A percentile compares a stretch with the other conserved stretches of the same genome.
phyloP scores from a whole-genome alignment of 2,329 filamentous ascomycete genomes.

The Fusarium secorum region DNA sequence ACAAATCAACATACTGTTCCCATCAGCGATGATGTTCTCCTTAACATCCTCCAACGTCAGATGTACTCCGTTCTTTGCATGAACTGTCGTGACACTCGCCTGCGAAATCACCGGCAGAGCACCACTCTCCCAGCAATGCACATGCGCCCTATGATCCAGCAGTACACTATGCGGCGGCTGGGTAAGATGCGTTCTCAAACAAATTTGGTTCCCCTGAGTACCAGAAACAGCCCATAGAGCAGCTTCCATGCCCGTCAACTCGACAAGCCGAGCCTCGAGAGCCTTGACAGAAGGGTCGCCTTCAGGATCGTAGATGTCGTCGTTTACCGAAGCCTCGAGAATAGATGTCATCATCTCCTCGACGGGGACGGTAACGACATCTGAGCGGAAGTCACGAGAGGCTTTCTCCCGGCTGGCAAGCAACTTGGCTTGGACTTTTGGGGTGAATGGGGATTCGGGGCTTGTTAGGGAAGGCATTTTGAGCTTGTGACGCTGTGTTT shows the following conservation, averaged over 20 bases:
- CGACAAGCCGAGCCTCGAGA: conserved; percentile 31
- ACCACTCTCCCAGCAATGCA: conserved; percentile 70
- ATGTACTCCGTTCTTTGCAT: conserved; percentile 73
- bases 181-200: conserved; percentile 40
- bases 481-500: neutral
- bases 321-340: conserved; percentile 40
- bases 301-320: conserved; percentile 42
- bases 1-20: conserved; percentile 32
- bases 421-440: conserved; percentile 20
- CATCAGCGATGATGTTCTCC: conserved; percentile 40
- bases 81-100: conserved; percentile 70
- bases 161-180: conserved; percentile 42
- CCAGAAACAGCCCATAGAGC: conserved; percentile 41
- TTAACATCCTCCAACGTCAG: conserved; percentile 78
- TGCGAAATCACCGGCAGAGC: conserved; percentile 73
- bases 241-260: conserved; percentile 41
- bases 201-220: conserved; percentile 43
- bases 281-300: conserved; percentile 41
- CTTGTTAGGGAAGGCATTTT: conserved; percentile 13
- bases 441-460: conserved; percentile 19
- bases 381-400: conserved; percentile 41
- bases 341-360: conserved; percentile 43
- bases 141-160: conserved; percentile 74
- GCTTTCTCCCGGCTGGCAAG: conserved; percentile 20
- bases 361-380: conserved; percentile 41